These are phyloP conservation scores for Leucocoprinus leucothites DNA, from an alignment of 768 basidiomycete species.

Conservation along the genomic window DNA sequence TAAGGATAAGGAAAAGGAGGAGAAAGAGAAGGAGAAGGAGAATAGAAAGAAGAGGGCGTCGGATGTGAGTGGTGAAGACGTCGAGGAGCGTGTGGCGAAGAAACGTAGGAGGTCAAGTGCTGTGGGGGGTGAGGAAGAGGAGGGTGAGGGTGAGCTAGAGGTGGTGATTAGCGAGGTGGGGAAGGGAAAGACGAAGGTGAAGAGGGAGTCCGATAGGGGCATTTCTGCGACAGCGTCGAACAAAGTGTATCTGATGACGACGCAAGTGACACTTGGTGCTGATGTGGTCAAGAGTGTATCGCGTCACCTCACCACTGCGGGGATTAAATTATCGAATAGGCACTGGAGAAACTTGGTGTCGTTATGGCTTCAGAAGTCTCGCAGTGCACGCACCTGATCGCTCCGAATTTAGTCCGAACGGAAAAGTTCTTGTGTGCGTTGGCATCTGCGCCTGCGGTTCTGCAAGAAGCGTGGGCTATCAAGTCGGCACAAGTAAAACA, in stretches of 20 bases:
- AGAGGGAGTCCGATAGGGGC: slow-evolving; percentile 3
- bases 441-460: slow-evolving; percentile 54
- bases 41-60: slow-evolving; percentile 13
- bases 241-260: slow-evolving; percentile 60
- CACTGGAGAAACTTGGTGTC: slow-evolving; percentile 61
- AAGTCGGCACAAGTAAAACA: slow-evolving; percentile 52
- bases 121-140: slow-evolving; percentile 12
- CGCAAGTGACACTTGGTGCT: slow-evolving; percentile 57
- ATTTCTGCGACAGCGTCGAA: slow-evolving; percentile 11
- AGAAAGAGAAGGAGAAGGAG: background rate
- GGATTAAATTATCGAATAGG: too few relatives aligned
- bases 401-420: slow-evolving; percentile 68
- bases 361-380: slow-evolving; percentile 54
- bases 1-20: slow-evolving; percentile 11
- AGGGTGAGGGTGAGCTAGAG: slow-evolving; percentile 14
- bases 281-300: slow-evolving; percentile 52
- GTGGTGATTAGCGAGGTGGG: slow-evolving; percentile 9
- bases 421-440: slow-evolving; percentile 87
- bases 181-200: slow-evolving; percentile 17
- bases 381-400: slow-evolving; percentile 81
- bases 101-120: slow-evolving; percentile 5
- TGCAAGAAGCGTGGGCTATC: slow-evolving; percentile 68
- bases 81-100: background rate
- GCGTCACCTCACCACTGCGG: too few relatives aligned
- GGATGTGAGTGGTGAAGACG: slow-evolving; percentile 8